Evolutionary conservation across 768 basidiomycete genomes (phyloP).

Genomic region (Lentinula sp.): DNA sequence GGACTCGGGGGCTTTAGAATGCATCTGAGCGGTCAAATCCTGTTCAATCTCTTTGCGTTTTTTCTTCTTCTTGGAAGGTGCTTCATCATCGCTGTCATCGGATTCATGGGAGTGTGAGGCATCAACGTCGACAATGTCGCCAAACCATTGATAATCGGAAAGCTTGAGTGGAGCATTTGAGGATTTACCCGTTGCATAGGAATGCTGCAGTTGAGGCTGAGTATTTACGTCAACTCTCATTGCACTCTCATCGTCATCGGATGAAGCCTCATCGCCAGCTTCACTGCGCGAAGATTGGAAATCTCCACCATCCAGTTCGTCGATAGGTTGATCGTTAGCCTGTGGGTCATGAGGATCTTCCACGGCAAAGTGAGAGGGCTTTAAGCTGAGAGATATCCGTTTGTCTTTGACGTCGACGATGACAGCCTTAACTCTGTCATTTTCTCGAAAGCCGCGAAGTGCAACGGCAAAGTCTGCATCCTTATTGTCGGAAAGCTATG

Average conservation of each 20-base stretch:
- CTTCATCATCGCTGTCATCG: conserved; percentile 37
- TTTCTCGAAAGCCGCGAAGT: conserved; percentile 76
- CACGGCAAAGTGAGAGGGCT: conserved; percentile 79
- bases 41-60: conserved; percentile 68
- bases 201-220: conserved; percentile 18
- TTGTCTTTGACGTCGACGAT: conserved; percentile 69
- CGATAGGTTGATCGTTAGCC: conserved; percentile 13
- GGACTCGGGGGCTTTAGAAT: conserved; percentile 80
- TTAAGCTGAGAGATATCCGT: conserved; percentile 81
- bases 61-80: conserved; percentile 47
- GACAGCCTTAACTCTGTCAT: conserved; percentile 78
- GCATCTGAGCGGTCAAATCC: conserved; percentile 85
- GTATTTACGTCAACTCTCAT: conserved; percentile 42
- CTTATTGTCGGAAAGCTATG: conserved; percentile 82
- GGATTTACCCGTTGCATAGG: conserved; percentile 10
- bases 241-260: conserved; percentile 22
- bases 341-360: conserved; percentile 28
- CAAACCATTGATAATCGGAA: conserved; percentile 68
- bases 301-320: neutral
- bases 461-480: conserved; percentile 76
- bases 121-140: conserved; percentile 27
- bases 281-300: neutral
- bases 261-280: conserved; percentile 1
- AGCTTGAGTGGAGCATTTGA: conserved; percentile 35
- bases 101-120: conserved; percentile 34